phyloP scores from a whole-genome alignment of 177 flowering plant genomes.

The Vitis hybrid region DNA sequence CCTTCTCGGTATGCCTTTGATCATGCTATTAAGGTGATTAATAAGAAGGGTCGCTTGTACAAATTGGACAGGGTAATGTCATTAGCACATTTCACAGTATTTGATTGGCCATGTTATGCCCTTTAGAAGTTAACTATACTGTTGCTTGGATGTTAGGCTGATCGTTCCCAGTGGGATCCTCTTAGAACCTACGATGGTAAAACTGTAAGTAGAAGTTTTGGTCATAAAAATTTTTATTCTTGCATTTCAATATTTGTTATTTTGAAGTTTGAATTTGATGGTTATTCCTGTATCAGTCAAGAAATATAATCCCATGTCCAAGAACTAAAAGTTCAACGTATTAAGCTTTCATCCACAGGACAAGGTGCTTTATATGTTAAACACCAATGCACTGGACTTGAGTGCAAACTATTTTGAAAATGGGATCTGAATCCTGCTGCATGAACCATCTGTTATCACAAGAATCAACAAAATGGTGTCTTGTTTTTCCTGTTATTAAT shows the following conservation, averaged over 20 bases:
- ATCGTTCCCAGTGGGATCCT: constrained; percentile 51
- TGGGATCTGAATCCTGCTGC: no score
- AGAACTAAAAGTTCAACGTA: neutral
- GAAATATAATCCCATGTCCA: no score
- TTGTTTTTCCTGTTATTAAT: no score
- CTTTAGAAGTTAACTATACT: neutral
- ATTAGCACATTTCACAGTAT: neutral
- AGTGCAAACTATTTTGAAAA: no score
- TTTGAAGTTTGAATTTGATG: neutral
- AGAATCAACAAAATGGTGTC: no score
- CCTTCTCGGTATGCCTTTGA: constrained; percentile 34
- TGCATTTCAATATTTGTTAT: neutral
- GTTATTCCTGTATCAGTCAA: neutral
- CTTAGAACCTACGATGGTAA: constrained; percentile 54
- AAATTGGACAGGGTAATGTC: constrained; percentile 53
- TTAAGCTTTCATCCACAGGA: neutral
- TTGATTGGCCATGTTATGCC: neutral
- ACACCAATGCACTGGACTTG: no score
- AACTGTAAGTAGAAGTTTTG: constrained; percentile 51
- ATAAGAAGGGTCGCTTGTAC: constrained; percentile 36
- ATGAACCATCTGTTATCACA: no score
- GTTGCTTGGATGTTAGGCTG: constrained; percentile 36
- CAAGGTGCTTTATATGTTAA: no score
- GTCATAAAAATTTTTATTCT: no score
- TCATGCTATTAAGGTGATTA: constrained; percentile 26